A percentile compares a stretch with the other conserved stretches of the same genome.
phyloP scores from a whole-genome alignment of 2,329 filamentous ascomycete genomes.

The Pseudocercospora fuligena region DNA sequence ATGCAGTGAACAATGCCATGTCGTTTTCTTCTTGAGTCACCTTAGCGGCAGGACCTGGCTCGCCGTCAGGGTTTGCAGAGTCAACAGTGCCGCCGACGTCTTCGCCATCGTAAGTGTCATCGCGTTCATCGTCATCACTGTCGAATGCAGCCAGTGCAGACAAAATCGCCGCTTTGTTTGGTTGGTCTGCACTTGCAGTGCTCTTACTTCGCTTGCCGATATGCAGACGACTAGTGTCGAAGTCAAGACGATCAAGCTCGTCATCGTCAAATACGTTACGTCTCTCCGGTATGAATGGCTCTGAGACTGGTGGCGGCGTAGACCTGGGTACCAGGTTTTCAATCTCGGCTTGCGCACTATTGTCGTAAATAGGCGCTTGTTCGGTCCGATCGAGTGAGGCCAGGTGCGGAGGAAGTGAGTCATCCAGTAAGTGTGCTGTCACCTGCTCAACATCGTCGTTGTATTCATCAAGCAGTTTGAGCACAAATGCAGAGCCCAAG shows the following conservation, averaged over 20 bases:
- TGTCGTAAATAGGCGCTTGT: constrained; percentile 56
- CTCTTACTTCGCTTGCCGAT: constrained; percentile 70
- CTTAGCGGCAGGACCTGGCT: constrained; percentile 54
- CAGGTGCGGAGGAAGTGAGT: constrained; percentile 72
- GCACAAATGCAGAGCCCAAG: constrained; percentile 80
- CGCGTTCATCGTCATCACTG: constrained; percentile 91
- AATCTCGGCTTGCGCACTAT: constrained; percentile 30
- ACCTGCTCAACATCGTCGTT: constrained; percentile 76
- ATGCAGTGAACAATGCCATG: constrained; percentile 73
- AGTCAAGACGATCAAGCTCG: constrained; percentile 72
- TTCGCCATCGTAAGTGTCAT: constrained; percentile 92
- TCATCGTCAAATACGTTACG: constrained; percentile 81
- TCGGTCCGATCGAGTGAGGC: constrained; percentile 67
- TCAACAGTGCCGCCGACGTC: constrained; percentile 92
- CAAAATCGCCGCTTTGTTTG: constrained; percentile 83
- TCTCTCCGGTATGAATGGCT: constrained; percentile 56
- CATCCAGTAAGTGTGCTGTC: constrained; percentile 79
- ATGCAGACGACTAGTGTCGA: constrained; percentile 71
- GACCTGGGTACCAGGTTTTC: constrained; percentile 61
- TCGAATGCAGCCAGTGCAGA: constrained; percentile 89
- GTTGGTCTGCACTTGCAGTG: constrained; percentile 64
- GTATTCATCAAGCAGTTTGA: constrained; percentile 80
- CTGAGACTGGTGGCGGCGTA: constrained; percentile 53
- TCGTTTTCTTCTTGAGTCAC: constrained; percentile 59
- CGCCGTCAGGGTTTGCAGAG: constrained; percentile 56